phyloP scores from a whole-genome alignment of 495 filamentous ascomycete species.

The Aspergillus egyptiacus region DNA sequence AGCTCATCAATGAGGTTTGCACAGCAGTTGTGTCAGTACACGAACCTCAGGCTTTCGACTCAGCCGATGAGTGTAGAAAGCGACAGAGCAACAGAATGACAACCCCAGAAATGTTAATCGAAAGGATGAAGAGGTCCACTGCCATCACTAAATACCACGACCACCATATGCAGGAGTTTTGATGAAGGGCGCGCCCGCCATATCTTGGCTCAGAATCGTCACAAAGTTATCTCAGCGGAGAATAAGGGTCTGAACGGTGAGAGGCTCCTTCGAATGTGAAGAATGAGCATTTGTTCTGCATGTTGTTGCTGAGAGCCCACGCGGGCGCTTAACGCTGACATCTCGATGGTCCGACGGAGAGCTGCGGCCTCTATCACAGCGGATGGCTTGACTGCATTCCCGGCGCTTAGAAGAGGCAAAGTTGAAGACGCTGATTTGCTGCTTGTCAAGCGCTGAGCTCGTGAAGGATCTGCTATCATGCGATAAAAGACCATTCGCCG shows the following conservation, averaged over 20 bases:
- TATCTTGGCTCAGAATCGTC: conserved; percentile 10
- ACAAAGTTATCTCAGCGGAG: conserved; percentile 10
- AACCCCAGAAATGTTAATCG: neutral
- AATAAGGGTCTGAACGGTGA: conserved; percentile 25
- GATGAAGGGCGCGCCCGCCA: conserved; percentile 5
- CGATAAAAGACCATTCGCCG: neutral
- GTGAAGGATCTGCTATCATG: conserved; percentile 10
- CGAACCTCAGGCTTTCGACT: neutral
- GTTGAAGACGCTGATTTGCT: conserved; percentile 10
- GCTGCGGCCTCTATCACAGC: conserved; percentile 9
- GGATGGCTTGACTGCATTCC: conserved; percentile 5
- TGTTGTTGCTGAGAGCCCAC: conserved; percentile 11
- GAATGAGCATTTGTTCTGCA: conserved; percentile 16
- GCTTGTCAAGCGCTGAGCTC: neutral
- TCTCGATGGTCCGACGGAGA: conserved; percentile 13
- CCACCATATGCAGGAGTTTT: neutral
- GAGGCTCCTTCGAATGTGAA: conserved; percentile 19
- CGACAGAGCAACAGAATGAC: neutral
- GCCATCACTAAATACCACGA: conserved; percentile 6
- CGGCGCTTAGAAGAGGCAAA: conserved; percentile 8
- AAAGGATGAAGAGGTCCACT: neutral
- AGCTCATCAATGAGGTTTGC: neutral
- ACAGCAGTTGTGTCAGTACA: neutral
- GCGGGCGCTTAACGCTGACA: conserved; percentile 22
- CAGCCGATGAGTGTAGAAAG: conserved; percentile 2